These are phyloP conservation scores for Bertia moriformis DNA, from an alignment of 2,329 filamentous ascomycete genomes.

Conservation along the genomic window DNA sequence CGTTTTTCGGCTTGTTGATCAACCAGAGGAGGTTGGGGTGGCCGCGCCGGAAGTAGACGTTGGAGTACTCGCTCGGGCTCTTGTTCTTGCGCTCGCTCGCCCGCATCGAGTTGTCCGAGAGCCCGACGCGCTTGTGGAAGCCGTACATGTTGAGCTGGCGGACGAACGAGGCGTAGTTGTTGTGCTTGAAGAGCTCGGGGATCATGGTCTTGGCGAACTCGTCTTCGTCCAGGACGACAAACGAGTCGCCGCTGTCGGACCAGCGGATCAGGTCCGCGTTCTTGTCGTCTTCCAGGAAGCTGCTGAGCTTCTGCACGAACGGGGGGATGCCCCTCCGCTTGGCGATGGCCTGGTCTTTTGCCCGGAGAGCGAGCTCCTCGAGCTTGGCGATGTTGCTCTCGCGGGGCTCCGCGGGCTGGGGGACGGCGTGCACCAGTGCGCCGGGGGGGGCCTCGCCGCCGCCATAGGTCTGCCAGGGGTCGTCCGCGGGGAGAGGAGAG, in stretches of 20 bases:
- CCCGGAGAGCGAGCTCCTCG: too few relatives aligned
- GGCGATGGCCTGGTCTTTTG: conserved; percentile 73
- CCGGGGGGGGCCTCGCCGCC: too few relatives aligned
- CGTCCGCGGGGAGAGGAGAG: background rate
- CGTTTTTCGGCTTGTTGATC: conserved; percentile 85
- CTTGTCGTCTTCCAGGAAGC: conserved; percentile 86
- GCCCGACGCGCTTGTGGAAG: conserved; percentile 59
- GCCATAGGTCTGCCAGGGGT: conserved; percentile 20
- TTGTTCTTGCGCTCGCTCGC: conserved; percentile 95
- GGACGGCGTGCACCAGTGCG: conserved; percentile 10
- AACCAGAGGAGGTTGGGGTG: conserved; percentile 88
- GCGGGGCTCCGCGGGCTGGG: conserved; percentile 27
- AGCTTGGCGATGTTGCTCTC: conserved; percentile 65
- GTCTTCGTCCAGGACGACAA: conserved; percentile 92
- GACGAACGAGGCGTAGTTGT: conserved; percentile 67
- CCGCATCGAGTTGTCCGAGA: conserved; percentile 95
- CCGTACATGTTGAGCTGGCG: conserved; percentile 56
- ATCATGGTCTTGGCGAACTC: conserved; percentile 65
- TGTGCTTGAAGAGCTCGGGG: conserved; percentile 65
- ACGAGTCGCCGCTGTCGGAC: conserved; percentile 92
- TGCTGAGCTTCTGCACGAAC: conserved; percentile 95
- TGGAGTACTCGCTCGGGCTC: conserved; percentile 94
- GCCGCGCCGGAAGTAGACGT: conserved; percentile 87
- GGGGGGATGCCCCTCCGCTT: conserved; percentile 97
- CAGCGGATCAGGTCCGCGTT: conserved; percentile 92